These are phyloP conservation scores for Cyberlindnera mrakii DNA, from an alignment of 805 yeast genomes.

Conservation along the genomic window DNA sequence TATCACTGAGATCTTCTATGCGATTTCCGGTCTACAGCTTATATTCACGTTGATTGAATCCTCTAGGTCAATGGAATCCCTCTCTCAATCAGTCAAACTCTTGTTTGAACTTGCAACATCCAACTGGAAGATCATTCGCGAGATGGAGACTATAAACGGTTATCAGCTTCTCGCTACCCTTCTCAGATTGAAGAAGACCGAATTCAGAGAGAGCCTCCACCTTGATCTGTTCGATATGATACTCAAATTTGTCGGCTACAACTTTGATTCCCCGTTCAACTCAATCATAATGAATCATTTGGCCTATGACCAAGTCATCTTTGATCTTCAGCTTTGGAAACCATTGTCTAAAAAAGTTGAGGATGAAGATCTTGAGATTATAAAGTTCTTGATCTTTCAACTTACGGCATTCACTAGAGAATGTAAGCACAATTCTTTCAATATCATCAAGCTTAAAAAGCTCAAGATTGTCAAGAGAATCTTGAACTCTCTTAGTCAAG, in stretches of 20 bases:
- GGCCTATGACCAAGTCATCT: conserved; percentile 52
- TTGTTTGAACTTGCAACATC: conserved; percentile 39
- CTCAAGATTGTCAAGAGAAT: conserved; percentile 40
- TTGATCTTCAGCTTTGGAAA: conserved; percentile 61
- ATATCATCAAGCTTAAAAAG: conserved; percentile 44
- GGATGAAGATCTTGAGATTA: conserved; percentile 33
- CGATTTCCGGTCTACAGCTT: conserved; percentile 47
- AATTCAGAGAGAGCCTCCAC: conserved; percentile 23
- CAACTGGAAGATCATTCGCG: conserved; percentile 47
- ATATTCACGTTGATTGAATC: conserved; percentile 41
- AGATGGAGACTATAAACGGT: conserved; percentile 55
- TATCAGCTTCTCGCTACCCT: conserved; percentile 53
- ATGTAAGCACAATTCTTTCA: conserved; percentile 46
- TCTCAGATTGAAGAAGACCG: conserved; percentile 36
- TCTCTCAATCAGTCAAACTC: conserved; percentile 32
- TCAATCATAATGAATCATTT: conserved; percentile 50
- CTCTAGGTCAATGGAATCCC: conserved; percentile 28
- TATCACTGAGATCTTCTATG: conserved; percentile 18
- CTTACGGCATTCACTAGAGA: conserved; percentile 47
- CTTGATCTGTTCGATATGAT: conserved; percentile 44
- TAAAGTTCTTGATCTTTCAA: conserved; percentile 51
- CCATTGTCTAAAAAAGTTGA: conserved; percentile 15
- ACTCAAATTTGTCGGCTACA: conserved; percentile 51
- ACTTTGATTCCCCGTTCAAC: conserved; percentile 41
- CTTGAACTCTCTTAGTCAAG: conserved; percentile 23